These are phyloP conservation scores for Symbiodinium natans DNA, from an alignment of 73 alveolate genomes.

Conservation along the genomic window DNA sequence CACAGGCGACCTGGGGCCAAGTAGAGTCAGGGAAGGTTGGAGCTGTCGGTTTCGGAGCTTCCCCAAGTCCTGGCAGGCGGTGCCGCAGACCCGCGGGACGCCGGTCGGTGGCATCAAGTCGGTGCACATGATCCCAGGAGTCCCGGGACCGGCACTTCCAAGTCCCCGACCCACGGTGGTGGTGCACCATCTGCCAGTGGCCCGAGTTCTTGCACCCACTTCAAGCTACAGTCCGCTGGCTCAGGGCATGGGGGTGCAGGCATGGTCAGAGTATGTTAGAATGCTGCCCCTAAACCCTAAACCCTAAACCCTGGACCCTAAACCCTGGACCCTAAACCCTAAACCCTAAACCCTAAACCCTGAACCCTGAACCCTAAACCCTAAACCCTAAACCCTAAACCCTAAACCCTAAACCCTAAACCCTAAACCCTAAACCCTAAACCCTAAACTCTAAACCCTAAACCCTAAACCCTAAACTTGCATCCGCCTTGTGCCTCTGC, in stretches of 20 bases:
- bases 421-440: neutral
- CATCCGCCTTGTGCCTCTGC: too few relatives aligned
- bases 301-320: neutral
- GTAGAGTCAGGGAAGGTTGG: too few relatives aligned
- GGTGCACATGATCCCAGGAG: neutral
- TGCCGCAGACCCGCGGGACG: neutral
- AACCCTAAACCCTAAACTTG: neutral
- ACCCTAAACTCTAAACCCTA: neutral
- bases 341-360: neutral
- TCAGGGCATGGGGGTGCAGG: neutral
- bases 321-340: neutral
- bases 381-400: neutral
- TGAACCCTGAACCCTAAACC: neutral
- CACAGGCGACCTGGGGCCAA: neutral
- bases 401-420: neutral
- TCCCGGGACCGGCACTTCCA: neutral
- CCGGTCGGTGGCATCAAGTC: neutral
- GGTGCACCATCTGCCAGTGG: neutral
- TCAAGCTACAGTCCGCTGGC: conserved; percentile 3
- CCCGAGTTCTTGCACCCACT: neutral
- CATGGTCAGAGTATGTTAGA: neutral
- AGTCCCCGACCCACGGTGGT: neutral
- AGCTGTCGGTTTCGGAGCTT: too few relatives aligned
- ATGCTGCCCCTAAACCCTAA: neutral
- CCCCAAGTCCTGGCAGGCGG: neutral